Base-by-base conservation (phyloP, 2,329 filamentous ascomycete genomes). In the Fusarium pininemorale region DNA sequence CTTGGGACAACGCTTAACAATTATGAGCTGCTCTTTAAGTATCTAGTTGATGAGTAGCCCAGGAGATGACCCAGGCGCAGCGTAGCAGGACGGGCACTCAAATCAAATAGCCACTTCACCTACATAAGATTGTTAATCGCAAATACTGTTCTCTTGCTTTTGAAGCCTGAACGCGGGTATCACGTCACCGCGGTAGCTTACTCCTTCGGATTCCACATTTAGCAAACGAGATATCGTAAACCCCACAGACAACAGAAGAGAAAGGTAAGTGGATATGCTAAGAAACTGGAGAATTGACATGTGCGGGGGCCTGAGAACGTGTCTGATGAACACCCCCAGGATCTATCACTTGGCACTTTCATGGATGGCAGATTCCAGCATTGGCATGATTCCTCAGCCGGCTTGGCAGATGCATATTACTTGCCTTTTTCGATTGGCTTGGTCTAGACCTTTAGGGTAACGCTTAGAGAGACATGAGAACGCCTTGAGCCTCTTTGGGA, bases 261-360 rank as follows among this genome's bases (percentile, higher is more conserved):
- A 24, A 26, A 42, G 48, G 44, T 13, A 63, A 22, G 57, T 69
- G 67, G 42, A 90, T 93, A 30, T 13, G 41, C 9, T 38, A 24
- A 56, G 30, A 62, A 57, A 37, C 30, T 55, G 47, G 58, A 53
- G 58, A 61, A 37, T 7, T n/a, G 12, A n/a, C 41, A 35, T 22
- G 28, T 57, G 50, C 32, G 51, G 24, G 13, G 39, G 32, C 39
- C 59, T 20, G 44, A 60, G 55, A 60, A 28, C n/a, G 37, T 28
- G 51, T 39, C 20, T 28, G 24, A 39, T n/a, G 14, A 28, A 54
- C 35, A 28, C 13, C 35, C 38, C 51, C 24, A 24, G 50, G 51
- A 58, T 58, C 32, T 45, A 30, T 24, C 18, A 32, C 59, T 58
- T 58, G 59, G 39, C 59, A 2, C 10, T 44, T 11, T 24, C 22